These are phyloP conservation scores for Penicillium soppii DNA, from an alignment of 495 filamentous ascomycete genomes.

Conservation along the genomic window DNA sequence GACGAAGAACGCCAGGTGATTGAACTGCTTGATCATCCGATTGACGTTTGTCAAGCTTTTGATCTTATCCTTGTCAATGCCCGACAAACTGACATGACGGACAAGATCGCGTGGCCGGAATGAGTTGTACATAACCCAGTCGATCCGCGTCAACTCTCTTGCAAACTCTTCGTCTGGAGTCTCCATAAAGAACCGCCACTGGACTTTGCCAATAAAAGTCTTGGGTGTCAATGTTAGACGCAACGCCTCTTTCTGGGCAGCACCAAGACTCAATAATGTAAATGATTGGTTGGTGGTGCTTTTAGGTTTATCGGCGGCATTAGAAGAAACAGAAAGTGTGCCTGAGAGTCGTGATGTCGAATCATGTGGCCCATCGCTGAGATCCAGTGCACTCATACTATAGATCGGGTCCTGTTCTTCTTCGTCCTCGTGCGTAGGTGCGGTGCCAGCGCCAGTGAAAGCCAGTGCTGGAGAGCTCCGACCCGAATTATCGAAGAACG, in stretches of 20 bases:
- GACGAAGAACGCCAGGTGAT: slow-evolving; percentile 89
- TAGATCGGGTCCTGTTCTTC: slow-evolving; percentile 45
- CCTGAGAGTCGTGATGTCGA: slow-evolving; percentile 41
- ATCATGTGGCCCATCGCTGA: slow-evolving; percentile 42
- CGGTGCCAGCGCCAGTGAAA: slow-evolving; percentile 22
- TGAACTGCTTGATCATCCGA: slow-evolving; percentile 93
- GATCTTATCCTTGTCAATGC: slow-evolving; percentile 70
- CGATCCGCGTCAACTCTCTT: slow-evolving; percentile 87
- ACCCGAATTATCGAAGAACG: slow-evolving; percentile 39
- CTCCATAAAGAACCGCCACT: slow-evolving; percentile 83
- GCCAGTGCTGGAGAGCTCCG: slow-evolving; percentile 42
- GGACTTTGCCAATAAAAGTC: slow-evolving; percentile 66
- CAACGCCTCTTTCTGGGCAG: slow-evolving; percentile 70
- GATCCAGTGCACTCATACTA: slow-evolving; percentile 42
- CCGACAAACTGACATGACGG: slow-evolving; percentile 77
- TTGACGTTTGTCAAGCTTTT: slow-evolving; percentile 82
- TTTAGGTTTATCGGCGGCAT: slow-evolving; percentile 37
- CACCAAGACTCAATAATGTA: slow-evolving; percentile 58
- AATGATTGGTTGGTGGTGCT: slow-evolving; percentile 44
- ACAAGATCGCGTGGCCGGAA: slow-evolving; percentile 93
- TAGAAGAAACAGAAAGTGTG: slow-evolving; percentile 42
- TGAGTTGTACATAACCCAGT: slow-evolving; percentile 96
- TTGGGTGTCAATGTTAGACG: slow-evolving; percentile 61
- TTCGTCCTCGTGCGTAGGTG: slow-evolving; percentile 23
- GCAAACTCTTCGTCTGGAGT: slow-evolving; percentile 79